Base-by-base conservation (phyloP, 2,329 filamentous ascomycete genomes). In the Cladophialophora psammophila region DNA sequence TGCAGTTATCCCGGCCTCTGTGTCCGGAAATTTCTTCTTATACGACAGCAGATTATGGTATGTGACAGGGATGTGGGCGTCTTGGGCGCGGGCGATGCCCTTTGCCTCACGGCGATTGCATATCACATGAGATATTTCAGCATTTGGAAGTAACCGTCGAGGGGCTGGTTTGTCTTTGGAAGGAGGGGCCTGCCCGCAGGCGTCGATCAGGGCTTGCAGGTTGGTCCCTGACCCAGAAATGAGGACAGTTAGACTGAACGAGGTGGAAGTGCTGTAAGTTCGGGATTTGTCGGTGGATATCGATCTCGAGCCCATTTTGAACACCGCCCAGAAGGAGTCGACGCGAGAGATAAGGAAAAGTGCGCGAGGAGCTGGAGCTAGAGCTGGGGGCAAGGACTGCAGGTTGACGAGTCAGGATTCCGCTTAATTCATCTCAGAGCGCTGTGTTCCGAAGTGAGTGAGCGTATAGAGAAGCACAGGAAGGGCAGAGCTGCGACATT, bases 31-130 rank as follows among this genome's bases (percentile, higher is more conserved):
- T 69, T 84, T 85, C 75, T 91, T 91, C 66, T 92, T 93, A 80
- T 92, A 90, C 40, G 86, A 85, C 64, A 94, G 84, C 48, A 95
- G 86, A 78, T 94, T 94, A 84, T 94, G 93, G 81, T 94, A 94
- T 63, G 87, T 86, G 63, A 87, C 91, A 0, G 91, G 89, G 65
- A 96, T 94, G 40, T 78, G 74, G 61, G 87, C 88, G 53, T 82
- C 79, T 60, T 80, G 73, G 8, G 90, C 90, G 65, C 89, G 86
- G 67, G 85, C 81, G 67, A 91, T 83, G 50, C 89, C 90, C 72
- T 86, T 88, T 34, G 88, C 90, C 66, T 84, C 82, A 76, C 87
- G 87, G 74, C 85, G 84, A 78, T 90, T 89, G 74, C 88, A 86
- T 66, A 91, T 87, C 5, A 91, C 89, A 66, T 88, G 86, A 31